Conservation (phyloP, 2,329 filamentous ascomycete species). For the Colletotrichum karsti region DNA sequence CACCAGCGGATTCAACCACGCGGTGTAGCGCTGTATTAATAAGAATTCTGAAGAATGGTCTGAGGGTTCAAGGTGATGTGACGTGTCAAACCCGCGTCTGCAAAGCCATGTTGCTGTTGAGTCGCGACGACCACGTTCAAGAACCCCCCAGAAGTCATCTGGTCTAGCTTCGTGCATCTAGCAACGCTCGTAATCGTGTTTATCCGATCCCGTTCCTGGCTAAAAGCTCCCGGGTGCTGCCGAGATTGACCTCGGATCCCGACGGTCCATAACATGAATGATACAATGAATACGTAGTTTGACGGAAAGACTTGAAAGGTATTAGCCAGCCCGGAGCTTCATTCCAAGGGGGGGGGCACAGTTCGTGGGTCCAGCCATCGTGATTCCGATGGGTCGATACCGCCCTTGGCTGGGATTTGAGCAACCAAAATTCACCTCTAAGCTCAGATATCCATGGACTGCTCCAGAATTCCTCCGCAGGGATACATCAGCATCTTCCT, state of each 20-base stretch:
- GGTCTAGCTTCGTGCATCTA: no score
- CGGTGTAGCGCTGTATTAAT: slow-evolving; percentile 26
- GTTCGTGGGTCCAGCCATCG: neutral
- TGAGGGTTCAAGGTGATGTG: neutral
- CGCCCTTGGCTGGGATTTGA: neutral
- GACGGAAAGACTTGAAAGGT: neutral
- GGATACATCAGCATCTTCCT: neutral
- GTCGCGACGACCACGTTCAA: neutral
- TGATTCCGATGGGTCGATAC: neutral
- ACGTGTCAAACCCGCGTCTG: neutral
- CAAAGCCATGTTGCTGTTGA: neutral
- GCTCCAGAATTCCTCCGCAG: neutral
- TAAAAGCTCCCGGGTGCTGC: neutral
- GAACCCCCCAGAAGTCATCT: no score
- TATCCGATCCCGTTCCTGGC: slow-evolving; percentile 7
- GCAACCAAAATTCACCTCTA: neutral
- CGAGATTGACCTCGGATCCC: neutral
- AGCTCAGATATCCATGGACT: no score
- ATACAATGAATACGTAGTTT: slow-evolving; percentile 21
- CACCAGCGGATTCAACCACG: slow-evolving; percentile 24
- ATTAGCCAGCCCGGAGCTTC: neutral
- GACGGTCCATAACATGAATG: neutral
- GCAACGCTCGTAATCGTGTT: neutral
- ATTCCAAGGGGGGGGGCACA: slow-evolving; percentile 12
- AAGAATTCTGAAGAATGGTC: slow-evolving; percentile 4